A percentile compares a stretch with the other conserved stretches of the same genome.
phyloP scores from a whole-genome alignment of 345 rosid genomes.

The Gossypium arboreum region DNA sequence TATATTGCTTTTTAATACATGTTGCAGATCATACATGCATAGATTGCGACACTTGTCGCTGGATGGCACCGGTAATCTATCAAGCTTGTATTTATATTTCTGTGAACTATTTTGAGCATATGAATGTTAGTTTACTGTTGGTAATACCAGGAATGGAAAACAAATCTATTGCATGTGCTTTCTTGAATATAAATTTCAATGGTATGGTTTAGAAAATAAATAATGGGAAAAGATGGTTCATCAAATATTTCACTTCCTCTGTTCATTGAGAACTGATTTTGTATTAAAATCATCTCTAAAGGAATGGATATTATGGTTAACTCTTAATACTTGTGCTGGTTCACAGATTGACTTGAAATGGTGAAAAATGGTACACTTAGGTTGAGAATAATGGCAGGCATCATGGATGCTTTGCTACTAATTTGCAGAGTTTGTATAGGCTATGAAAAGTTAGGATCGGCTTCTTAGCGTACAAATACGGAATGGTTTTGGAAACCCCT shows the following conservation, averaged over 20 bases:
- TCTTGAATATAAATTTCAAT: background rate
- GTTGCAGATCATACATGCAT: constrained; percentile 53
- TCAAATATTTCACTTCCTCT: background rate
- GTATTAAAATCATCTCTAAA: no score
- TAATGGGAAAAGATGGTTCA: background rate
- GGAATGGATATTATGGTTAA: no score
- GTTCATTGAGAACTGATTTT: no score
- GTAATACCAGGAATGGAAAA: background rate
- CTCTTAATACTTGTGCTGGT: background rate
- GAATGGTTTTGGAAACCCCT: no score
- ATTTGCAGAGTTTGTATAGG: background rate
- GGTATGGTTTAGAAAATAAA: no score
- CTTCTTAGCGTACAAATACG: no score
- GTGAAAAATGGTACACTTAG: background rate
- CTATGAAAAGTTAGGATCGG: no score
- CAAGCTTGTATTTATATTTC: background rate
- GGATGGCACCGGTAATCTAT: constrained; percentile 66
- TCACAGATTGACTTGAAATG: background rate
- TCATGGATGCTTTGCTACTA: background rate
- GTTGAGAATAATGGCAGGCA: background rate
- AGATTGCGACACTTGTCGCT: constrained; percentile 72
- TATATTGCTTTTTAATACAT: constrained; percentile 2
- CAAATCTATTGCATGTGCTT: background rate
- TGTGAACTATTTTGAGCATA: background rate
- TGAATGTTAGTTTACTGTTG: background rate